Conservation (phyloP, 208 protist genomes). For the Naegleria fowleri region DNA sequence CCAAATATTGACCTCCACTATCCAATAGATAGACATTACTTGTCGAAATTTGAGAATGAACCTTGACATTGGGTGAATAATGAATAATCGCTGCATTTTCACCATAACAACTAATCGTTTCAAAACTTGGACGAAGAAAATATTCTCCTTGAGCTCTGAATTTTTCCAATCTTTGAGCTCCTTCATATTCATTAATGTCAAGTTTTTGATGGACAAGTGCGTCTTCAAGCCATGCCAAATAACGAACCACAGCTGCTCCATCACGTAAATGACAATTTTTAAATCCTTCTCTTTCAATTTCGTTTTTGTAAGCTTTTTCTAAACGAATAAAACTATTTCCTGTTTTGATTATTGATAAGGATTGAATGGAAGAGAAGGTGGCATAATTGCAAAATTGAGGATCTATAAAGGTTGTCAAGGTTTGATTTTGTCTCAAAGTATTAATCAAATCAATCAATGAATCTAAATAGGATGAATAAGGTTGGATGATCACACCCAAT, state of each 20-base stretch:
- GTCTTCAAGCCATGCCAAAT: slow-evolving; percentile 75
- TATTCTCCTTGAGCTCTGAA: slow-evolving; percentile 61
- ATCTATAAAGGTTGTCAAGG: slow-evolving; percentile 35
- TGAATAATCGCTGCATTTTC: slow-evolving; percentile 89
- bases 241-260: slow-evolving; percentile 75
- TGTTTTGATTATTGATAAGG: background rate
- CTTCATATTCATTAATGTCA: slow-evolving; percentile 65
- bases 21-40: slow-evolving; percentile 86
- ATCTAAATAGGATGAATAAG: background rate
- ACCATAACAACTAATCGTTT: slow-evolving; percentile 77
- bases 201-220: background rate
- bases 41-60: slow-evolving; percentile 53
- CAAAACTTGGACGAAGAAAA: slow-evolving; percentile 83
- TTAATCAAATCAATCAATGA: background rate
- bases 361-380: slow-evolving; percentile 30
- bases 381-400: slow-evolving; percentile 38
- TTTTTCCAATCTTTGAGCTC: slow-evolving; percentile 59
- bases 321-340: slow-evolving; percentile 25
- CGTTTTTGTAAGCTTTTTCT: slow-evolving; percentile 82
- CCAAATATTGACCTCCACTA: slow-evolving; percentile 85
- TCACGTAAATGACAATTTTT: slow-evolving; percentile 81
- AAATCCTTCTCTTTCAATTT: slow-evolving; percentile 77
- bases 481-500: background rate
- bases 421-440: background rate
- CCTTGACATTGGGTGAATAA: slow-evolving; percentile 66